Evolutionary conservation across 257 asterid species (phyloP).

Genomic region (Nicotiana undulata): DNA sequence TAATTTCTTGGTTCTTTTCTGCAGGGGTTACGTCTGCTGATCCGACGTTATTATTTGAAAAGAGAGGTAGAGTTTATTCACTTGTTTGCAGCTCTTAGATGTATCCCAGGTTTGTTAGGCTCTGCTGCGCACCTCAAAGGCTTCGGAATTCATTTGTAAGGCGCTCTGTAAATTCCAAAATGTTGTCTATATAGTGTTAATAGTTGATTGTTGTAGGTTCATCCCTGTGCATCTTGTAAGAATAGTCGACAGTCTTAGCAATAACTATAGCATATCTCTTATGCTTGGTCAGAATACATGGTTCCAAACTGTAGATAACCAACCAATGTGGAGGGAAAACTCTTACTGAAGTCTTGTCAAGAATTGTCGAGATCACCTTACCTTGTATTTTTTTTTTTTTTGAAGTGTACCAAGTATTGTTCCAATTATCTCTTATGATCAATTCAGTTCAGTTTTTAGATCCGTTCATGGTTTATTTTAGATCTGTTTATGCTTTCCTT

Average conservation of each 20-base stretch:
- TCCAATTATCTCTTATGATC: background rate
- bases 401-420: background rate
- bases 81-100: background rate
- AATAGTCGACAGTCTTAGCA: background rate
- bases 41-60: background rate
- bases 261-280: background rate
- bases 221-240: slow-evolving; percentile 9
- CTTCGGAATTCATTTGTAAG: background rate
- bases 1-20: background rate
- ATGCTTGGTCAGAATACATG: background rate
- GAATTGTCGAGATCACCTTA: background rate
- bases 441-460: background rate
- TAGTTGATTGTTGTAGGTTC: background rate
- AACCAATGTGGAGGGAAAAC: background rate
- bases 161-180: background rate
- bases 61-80: background rate
- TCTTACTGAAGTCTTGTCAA: background rate
- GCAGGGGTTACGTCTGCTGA: background rate
- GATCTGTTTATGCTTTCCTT: background rate
- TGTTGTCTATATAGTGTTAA: background rate
- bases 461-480: no score
- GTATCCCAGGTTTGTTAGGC: background rate
- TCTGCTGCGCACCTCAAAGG: background rate
- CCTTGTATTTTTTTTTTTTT: background rate
- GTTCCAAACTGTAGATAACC: slow-evolving; percentile 1